Evolutionary conservation across 140 eudicot genomes (phyloP).

Genomic region (Stevia rebaudiana): DNA sequence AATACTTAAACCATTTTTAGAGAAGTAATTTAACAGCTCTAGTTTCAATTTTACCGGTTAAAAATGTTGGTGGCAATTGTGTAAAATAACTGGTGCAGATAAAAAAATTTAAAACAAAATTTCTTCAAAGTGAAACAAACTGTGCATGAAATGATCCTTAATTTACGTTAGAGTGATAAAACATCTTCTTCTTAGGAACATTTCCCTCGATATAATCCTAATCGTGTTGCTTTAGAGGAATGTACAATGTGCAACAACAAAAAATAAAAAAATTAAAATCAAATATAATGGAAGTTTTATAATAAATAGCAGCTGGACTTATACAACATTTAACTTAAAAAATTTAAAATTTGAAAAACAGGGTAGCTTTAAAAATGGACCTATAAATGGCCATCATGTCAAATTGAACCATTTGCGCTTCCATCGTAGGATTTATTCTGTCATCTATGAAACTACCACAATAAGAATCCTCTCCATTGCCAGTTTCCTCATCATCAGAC

Average conservation of each 20-base stretch:
- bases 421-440: slow-evolving; percentile 46
- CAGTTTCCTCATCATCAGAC: slow-evolving; percentile 69
- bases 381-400: slow-evolving; percentile 96
- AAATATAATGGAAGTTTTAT: too few relatives aligned
- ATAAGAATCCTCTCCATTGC: slow-evolving; percentile 38
- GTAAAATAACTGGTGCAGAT: not conserved
- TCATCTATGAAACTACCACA: slow-evolving; percentile 90
- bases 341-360: not conserved
- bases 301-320: not conserved
- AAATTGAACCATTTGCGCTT: slow-evolving; percentile 35
- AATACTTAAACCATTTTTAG: not conserved
- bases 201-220: not conserved
- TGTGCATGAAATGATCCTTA: too few relatives aligned
- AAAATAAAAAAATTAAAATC: not conserved
- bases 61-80: not conserved
- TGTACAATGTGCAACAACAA: not conserved
- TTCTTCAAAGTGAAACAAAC: too few relatives aligned
- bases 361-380: slow-evolving; percentile 26
- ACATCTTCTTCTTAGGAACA: too few relatives aligned
- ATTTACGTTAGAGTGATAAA: too few relatives aligned
- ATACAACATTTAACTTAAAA: not conserved
- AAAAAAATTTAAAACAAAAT: not conserved
- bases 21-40: not conserved
- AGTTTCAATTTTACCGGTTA: not conserved
- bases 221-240: not conserved